Conservation (phyloP, 108 stramenopile species). For the Asterionellopsis glacialis region DNA sequence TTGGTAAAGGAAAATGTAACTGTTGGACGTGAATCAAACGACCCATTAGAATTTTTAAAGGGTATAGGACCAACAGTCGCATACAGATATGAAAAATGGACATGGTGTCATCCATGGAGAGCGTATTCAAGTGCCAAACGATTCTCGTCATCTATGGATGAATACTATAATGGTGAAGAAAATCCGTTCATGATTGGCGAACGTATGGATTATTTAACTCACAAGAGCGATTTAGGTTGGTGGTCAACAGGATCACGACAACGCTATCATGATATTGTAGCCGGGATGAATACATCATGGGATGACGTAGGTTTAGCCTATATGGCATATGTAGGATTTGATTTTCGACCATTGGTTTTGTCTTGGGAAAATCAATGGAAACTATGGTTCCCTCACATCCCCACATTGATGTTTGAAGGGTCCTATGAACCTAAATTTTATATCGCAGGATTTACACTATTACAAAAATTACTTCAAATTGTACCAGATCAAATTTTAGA, state of each 20-base stretch:
- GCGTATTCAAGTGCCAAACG: background rate
- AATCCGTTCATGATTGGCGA: background rate
- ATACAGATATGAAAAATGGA: background rate
- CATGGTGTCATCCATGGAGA: conserved; percentile 4
- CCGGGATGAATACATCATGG: conserved; percentile 32
- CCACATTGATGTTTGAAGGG: conserved; percentile 7
- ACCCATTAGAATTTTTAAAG: background rate
- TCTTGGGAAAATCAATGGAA: conserved; percentile 20
- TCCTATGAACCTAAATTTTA: background rate
- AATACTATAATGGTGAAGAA: background rate
- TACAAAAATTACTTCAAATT: background rate
- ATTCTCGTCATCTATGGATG: background rate
- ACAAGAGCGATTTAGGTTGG: conserved; percentile 20
- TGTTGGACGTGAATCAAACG: background rate
- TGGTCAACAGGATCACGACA: conserved; percentile 13
- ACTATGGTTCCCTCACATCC: conserved; percentile 33
- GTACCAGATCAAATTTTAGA: too few relatives aligned
- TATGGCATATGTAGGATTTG: conserved; percentile 19
- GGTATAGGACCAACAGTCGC: background rate
- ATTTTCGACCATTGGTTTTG: conserved; percentile 19
- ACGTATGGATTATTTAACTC: background rate
- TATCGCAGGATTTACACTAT: background rate
- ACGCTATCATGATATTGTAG: conserved; percentile 13
- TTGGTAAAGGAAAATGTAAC: conserved; percentile 8
- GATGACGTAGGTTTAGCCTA: conserved; percentile 15